A percentile compares a stretch with the other conserved stretches of the same genome.
Evolutionary conservation across 2,329 filamentous ascomycete species (phyloP).

Genomic region (Claviceps digitariae): DNA sequence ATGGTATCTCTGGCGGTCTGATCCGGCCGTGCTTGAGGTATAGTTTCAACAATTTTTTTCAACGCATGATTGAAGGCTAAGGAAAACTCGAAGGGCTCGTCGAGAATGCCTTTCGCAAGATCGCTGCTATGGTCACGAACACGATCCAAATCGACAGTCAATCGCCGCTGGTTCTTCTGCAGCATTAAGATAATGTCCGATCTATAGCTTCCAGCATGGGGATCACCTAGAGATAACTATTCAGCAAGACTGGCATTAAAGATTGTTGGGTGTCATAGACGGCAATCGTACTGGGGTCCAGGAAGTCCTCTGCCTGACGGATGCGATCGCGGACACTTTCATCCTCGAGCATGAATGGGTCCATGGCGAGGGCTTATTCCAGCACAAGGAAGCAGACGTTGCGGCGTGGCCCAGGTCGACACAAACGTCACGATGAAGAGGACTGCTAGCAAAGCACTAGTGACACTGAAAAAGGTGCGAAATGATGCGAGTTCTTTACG

Average conservation of each 20-base stretch:
- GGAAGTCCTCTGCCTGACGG: slow-evolving; percentile 78
- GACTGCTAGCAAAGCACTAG: neutral
- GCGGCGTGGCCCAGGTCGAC: neutral
- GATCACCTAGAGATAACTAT: slow-evolving; percentile 26
- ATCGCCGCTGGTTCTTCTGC: slow-evolving; percentile 49
- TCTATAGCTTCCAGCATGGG: slow-evolving; percentile 59
- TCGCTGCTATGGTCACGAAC: slow-evolving; percentile 77
- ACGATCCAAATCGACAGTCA: slow-evolving; percentile 74
- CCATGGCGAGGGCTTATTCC: slow-evolving; percentile 37
- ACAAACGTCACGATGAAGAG: neutral
- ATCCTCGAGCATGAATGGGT: slow-evolving; percentile 64
- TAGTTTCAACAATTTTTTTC: slow-evolving; percentile 72
- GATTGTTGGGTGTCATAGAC: neutral
- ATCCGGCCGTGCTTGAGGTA: slow-evolving; percentile 61
- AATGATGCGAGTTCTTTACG: neutral
- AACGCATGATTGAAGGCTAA: slow-evolving; percentile 83
- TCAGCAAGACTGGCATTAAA: neutral
- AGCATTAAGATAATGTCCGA: slow-evolving; percentile 75
- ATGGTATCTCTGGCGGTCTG: slow-evolving; percentile 66
- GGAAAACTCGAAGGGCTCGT: slow-evolving; percentile 76
- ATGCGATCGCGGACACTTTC: slow-evolving; percentile 74
- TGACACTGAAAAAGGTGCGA: neutral
- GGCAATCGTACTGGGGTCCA: slow-evolving; percentile 67
- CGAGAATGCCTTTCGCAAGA: slow-evolving; percentile 65
- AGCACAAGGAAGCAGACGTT: neutral